These are phyloP conservation scores for Aspergillus eucalypticola DNA, from an alignment of 2,329 filamentous ascomycete genomes.

Conservation along the genomic window DNA sequence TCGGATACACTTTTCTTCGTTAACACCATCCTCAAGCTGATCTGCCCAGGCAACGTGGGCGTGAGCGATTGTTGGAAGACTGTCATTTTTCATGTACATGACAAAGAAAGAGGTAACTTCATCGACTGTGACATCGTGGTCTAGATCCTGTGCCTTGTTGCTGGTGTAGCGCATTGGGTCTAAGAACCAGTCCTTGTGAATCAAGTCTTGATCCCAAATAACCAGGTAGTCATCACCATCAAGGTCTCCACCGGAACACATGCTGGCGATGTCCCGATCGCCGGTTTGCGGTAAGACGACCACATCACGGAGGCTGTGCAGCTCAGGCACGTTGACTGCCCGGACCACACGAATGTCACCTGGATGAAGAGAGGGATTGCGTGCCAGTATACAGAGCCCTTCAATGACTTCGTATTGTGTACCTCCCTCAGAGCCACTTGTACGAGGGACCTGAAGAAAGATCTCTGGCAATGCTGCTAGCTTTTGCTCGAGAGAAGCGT, in stretches of 20 bases:
- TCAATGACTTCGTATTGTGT: conserved; percentile 65
- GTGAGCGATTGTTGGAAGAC: conserved; percentile 74
- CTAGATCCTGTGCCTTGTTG: conserved; percentile 56
- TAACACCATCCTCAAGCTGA: conserved; percentile 60
- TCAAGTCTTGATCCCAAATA: conserved; percentile 78
- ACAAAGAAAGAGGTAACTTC: conserved; percentile 87
- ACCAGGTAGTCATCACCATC: conserved; percentile 96
- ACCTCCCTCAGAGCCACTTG: conserved; percentile 41
- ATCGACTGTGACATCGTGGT: conserved; percentile 65
- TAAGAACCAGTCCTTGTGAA: conserved; percentile 70
- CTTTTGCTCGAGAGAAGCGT: conserved; percentile 44
- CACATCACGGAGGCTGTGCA: conserved; percentile 78
- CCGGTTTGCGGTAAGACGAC: conserved; percentile 84
- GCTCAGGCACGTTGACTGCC: conserved; percentile 71
- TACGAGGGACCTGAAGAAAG: conserved; percentile 76
- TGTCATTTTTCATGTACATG: conserved; percentile 88
- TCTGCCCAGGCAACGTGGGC: conserved; percentile 82
- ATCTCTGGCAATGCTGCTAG: conserved; percentile 72
- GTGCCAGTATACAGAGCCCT: conserved; percentile 78
- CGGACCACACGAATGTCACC: conserved; percentile 87
- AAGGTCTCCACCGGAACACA: conserved; percentile 94
- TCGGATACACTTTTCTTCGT: conserved; percentile 67
- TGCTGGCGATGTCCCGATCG: conserved; percentile 81
- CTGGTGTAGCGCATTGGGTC: conserved; percentile 75
- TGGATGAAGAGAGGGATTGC: conserved; percentile 91